Base-by-base conservation (phyloP, 1,284 basidiomycete species). In the Malassezia slooffiae region DNA sequence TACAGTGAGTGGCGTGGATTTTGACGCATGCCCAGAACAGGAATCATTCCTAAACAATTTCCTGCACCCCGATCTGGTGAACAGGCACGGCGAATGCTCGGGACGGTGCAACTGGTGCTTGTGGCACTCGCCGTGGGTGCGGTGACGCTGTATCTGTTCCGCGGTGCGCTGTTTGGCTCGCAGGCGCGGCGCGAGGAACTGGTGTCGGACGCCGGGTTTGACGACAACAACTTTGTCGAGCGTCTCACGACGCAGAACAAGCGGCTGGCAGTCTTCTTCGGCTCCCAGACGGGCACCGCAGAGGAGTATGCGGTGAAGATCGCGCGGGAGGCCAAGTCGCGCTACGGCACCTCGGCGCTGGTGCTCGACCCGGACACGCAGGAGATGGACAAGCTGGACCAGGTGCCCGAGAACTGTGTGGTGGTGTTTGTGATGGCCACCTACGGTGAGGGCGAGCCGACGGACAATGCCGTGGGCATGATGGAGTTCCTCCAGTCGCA, bases 391-490 rank as follows among this genome's bases (percentile, higher is more conserved):
- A 90, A 85, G 71, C 80, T 97, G 54, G 90, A 96, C 71, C 77
- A 83, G 69, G 70, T 96, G 26, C 86, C 91, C 3, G 80, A 83
- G 50, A 82, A 90, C 70, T 82, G 78, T 57, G 82, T 81, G 30
- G 85, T 81, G 47, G 79, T 93, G 71, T 96, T 97, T 68, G 87
- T 93, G 62, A 79, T 97, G 79, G 91, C 91, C 19, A 96, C 91
- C 11, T 97, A 97, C 66, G 91, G 91, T 52, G 91, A 97, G 74
- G 91, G 90, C 47, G 91, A 97, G 71, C 93, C 91, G 17, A 97
- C 91, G 15, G 91, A 97, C 72, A 97, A 97, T 68, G 87, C 90
- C n/a, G 86, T 93, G 26, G 79, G 81, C 52, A 79, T 97, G 58
- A 83, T 89, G 80, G 86, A 93, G 70, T 89, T 88, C 72, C 69